Evolutionary conservation across 371 early-diverging fungal genomes (phyloP), one percentile per base, ranked within the genome.

Genomic region (Dinochytrium kinnereticum): DNA sequence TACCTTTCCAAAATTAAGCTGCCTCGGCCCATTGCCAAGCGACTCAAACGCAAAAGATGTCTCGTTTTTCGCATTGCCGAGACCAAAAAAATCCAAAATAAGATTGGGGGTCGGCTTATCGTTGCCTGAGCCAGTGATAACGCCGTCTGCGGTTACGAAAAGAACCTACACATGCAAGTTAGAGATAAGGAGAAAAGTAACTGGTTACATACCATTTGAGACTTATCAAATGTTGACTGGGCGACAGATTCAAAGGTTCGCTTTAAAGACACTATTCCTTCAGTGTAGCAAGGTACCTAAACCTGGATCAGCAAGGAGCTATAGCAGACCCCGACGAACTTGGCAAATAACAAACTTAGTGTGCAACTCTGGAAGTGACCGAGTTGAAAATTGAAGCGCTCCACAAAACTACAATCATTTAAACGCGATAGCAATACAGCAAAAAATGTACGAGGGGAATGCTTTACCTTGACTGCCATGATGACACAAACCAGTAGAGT

Each of bases 231-330:
- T 37, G 89, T 88, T 74, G 96, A 90, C 3, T 87, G 84, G 15
- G 97, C 91, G 38, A 99, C 82, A n/a, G 98, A 97, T 75, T 99
- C 96, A 64, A 99, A 89, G 0, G 99, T 99, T 70, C 90, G 84
- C 64, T 89, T 88, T n/a, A 99, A 85, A 1, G 96, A 96, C 34
- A 95, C 96, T 77, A 93, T 92, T 64, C 92, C 96, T 82, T 99
- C 99, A 0, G 98, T 96, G 84, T 98, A 99, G 85, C 98, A 98
- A 17, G 99, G 97, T 26, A 91, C 81, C 76, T 68, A 51, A 33
- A 28, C 59, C 39, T 66, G n/a, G 3, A 53, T 67, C 28, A 49
- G 37, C 0, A 83, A 77, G 44, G 97, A 96, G 78, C 91, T 91
- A 71, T 64, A 44, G 19, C 7, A 44, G 44, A n/a, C n/a, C n/a